Conservation (phyloP, 441 rosid genomes). For the Adansonia madagascariensis region DNA sequence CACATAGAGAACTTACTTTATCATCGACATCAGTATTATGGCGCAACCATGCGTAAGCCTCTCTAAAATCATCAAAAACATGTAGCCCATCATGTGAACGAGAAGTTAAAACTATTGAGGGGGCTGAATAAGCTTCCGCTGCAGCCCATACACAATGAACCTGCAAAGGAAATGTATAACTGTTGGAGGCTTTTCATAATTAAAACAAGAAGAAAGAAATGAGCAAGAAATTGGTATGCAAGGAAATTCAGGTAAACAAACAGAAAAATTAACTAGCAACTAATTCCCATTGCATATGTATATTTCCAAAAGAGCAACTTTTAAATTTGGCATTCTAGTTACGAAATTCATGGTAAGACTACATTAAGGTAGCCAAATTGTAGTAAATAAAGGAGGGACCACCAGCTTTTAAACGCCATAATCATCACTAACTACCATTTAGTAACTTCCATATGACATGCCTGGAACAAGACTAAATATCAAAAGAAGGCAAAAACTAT, state of each 20-base stretch:
- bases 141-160: constrained; percentile 99
- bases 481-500: not conserved
- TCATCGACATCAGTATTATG: constrained; percentile 99
- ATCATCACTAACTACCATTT: constrained; percentile 10
- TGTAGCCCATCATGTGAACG: constrained; percentile 78
- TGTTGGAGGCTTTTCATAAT: not conserved
- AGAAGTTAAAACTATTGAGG: constrained; percentile 93
- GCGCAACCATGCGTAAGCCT: constrained; percentile 94
- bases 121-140: constrained; percentile 99
- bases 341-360: not conserved
- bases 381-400: not conserved
- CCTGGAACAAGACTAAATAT: not conserved
- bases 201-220: constrained; percentile 1
- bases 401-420: constrained; percentile 1
- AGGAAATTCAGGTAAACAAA: not conserved
- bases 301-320: not conserved
- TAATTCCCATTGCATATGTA: not conserved
- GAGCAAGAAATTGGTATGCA: not conserved
- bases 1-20: constrained; percentile 59
- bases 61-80: constrained; percentile 99
- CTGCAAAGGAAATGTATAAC: constrained; percentile 42
- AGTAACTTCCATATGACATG: not conserved
- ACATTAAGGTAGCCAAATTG: not conserved
- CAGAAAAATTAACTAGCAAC: not conserved
- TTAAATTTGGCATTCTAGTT: not conserved